Conservation (phyloP, 75 land plant species). For the Pinus taeda region DNA sequence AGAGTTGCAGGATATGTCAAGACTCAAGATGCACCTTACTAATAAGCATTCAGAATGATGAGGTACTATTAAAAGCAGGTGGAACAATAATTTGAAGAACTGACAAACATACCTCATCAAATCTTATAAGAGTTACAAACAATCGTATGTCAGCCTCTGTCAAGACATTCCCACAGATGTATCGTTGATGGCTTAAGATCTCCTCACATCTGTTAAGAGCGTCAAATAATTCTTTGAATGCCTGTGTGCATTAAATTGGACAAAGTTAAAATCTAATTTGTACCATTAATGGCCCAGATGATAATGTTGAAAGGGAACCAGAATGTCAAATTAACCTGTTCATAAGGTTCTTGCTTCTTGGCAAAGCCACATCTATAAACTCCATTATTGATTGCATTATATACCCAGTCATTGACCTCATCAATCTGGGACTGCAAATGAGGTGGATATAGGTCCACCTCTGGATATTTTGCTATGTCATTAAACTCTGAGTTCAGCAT, state of each 20-base stretch:
- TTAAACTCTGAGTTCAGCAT: constrained; percentile 89
- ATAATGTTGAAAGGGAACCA: not conserved
- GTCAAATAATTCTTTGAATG: constrained; percentile 57
- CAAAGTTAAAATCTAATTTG: not conserved
- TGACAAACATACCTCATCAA: constrained; percentile 57
- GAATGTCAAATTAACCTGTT: constrained; percentile 23
- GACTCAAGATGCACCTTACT: not conserved
- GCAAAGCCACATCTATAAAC: constrained; percentile 94
- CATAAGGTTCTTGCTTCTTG: constrained; percentile 63
- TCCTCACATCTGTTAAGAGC: constrained; percentile 78
- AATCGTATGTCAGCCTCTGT: constrained; percentile 88
- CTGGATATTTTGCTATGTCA: constrained; percentile 67
- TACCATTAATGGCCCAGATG: not conserved
- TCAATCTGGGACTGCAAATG: constrained; percentile 54
- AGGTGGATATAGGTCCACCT: constrained; percentile 66
- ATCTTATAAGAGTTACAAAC: constrained; percentile 84
- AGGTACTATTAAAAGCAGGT: not conserved
- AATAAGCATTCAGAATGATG: not conserved
- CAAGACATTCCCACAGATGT: constrained; percentile 65
- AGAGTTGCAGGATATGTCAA: not conserved
- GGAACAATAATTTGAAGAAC: not conserved
- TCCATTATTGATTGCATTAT: constrained; percentile 72
- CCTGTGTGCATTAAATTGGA: constrained; percentile 30
- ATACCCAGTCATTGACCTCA: constrained; percentile 74
- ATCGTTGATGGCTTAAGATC: constrained; percentile 69